Evolutionary conservation across 768 basidiomycete genomes (phyloP).

Genomic region (Trichaptum fuscoviolaceum): DNA sequence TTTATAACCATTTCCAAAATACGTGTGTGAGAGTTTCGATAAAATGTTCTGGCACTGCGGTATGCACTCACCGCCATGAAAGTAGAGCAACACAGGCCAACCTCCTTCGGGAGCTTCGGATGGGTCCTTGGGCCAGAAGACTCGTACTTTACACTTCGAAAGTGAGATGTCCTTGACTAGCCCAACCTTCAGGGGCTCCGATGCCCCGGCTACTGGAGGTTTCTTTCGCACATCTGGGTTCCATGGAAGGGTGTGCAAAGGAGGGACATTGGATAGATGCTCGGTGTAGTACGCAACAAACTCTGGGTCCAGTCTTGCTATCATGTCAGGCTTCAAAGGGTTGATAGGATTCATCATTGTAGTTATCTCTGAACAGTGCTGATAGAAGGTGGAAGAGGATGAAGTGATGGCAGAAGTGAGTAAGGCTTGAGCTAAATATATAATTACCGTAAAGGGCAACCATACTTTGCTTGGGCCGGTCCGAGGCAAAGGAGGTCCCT

Average conservation of each 20-base stretch:
- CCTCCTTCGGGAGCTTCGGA: conserved; percentile 39
- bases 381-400: background rate
- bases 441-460: background rate
- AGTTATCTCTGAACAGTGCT: background rate
- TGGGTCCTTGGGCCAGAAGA: conserved; percentile 55
- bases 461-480: background rate
- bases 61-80: conserved; percentile 55
- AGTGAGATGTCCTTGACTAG: conserved; percentile 47
- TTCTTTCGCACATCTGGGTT: conserved; percentile 47
- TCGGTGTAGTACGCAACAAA: conserved; percentile 59
- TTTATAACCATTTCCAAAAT: conserved; percentile 19
- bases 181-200: conserved; percentile 51
- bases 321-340: conserved; percentile 59
- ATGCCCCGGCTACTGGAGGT: conserved; percentile 51
- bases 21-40: background rate
- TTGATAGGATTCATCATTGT: conserved; percentile 15
- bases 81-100: conserved; percentile 72
- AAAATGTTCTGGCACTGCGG: background rate
- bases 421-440: background rate
- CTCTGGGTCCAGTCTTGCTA: conserved; percentile 56
- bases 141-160: conserved; percentile 49
- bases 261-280: conserved; percentile 38
- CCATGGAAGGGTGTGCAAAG: conserved; percentile 59
- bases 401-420: background rate
- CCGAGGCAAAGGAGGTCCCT: background rate